Percentiles rank a stretch among this genome's conserved stretches.
Evolutionary conservation across 257 asterid genomes (phyloP).

Genomic region (Lantana camara): DNA sequence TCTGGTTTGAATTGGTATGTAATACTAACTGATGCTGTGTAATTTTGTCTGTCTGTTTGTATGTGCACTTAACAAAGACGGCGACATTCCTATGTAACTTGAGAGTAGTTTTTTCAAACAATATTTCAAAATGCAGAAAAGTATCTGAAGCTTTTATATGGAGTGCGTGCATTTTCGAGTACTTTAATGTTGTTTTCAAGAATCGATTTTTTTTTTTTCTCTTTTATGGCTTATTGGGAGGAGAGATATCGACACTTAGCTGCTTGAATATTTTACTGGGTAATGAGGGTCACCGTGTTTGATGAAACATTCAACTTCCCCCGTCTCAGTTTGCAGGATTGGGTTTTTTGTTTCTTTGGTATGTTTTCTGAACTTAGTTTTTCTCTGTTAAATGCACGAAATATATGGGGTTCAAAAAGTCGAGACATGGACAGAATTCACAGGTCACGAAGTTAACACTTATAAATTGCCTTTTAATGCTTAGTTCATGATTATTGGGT

Average conservation of each 20-base stretch:
- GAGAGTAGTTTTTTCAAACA: too few relatives aligned
- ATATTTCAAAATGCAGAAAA: not conserved
- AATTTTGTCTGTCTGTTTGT: too few relatives aligned
- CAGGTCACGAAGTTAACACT: too few relatives aligned
- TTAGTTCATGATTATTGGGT: not conserved
- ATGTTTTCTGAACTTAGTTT: not conserved
- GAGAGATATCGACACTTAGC: not conserved
- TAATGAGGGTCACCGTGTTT: not conserved
- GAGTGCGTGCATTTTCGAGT: too few relatives aligned
- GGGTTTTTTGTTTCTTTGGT: too few relatives aligned
- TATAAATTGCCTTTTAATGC: not conserved
- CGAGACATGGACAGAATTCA: too few relatives aligned
- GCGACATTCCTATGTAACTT: too few relatives aligned
- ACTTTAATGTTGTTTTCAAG: too few relatives aligned
- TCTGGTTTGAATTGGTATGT: not conserved
- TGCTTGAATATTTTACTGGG: not conserved
- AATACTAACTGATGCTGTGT: too few relatives aligned
- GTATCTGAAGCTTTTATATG: not conserved
- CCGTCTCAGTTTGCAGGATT: too few relatives aligned
- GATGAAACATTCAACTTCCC: too few relatives aligned
- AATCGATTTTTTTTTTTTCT: not conserved
- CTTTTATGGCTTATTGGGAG: constrained; percentile 5
- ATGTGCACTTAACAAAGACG: too few relatives aligned
- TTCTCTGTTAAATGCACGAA: not conserved
- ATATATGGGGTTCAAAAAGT: not conserved